Evolutionary conservation across 176 grass and related monocot genomes (phyloP).

Genomic region (Oryza longistaminata): DNA sequence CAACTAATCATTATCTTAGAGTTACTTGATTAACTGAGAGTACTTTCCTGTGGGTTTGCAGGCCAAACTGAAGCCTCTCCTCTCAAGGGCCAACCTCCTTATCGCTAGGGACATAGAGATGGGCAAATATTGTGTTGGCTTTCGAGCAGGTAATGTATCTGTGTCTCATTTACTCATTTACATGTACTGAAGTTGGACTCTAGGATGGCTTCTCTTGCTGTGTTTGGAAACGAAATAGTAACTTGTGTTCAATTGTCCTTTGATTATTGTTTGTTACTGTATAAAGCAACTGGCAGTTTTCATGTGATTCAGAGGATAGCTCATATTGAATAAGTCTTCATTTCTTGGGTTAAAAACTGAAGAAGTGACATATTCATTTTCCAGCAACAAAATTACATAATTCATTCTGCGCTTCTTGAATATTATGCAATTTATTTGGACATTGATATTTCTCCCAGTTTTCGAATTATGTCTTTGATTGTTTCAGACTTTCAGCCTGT

Average conservation of each 20-base stretch:
- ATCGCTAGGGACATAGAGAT: constrained; percentile 94
- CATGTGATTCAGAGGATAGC: neutral
- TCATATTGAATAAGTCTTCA: neutral
- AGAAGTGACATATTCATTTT: neutral
- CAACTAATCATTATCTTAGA: neutral
- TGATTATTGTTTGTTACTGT: neutral
- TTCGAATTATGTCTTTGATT: neutral
- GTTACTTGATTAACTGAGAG: constrained; percentile 10
- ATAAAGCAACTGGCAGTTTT: neutral
- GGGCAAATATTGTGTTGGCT: constrained; percentile 85
- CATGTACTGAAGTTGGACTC: neutral
- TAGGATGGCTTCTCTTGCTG: constrained; percentile 16
- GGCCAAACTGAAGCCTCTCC: constrained; percentile 65
- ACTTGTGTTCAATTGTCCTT: neutral
- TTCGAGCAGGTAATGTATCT: constrained; percentile 88
- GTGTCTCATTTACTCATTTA: neutral
- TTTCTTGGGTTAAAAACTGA: neutral
- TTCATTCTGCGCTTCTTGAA: neutral
- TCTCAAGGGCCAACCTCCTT: constrained; percentile 77
- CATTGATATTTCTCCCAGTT: neutral
- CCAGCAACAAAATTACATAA: neutral
- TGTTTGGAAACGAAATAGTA: constrained; percentile 1
- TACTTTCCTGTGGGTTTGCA: constrained; percentile 34
- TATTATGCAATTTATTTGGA: neutral
- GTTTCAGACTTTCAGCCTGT: neutral